Evolutionary conservation across 2,329 filamentous ascomycete species (phyloP).

Genomic region (Talaromyces sp.): DNA sequence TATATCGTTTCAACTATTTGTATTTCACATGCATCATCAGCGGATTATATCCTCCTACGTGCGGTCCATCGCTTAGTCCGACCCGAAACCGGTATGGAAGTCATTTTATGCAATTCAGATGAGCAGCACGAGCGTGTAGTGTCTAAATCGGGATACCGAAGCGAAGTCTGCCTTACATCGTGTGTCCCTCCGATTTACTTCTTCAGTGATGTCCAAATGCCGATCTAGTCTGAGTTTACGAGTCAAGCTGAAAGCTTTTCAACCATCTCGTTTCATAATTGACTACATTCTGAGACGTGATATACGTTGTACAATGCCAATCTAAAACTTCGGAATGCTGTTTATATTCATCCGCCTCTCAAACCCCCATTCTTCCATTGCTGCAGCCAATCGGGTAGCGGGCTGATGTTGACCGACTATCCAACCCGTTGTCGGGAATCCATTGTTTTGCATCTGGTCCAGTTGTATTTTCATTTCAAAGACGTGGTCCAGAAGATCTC

Average conservation of each 20-base stretch:
- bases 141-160: not conserved
- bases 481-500: slow-evolving; percentile 14
- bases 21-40: not conserved
- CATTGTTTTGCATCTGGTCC: slow-evolving; percentile 1
- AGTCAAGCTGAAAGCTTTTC: not conserved
- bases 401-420: slow-evolving; percentile 13
- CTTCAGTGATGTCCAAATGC: not conserved
- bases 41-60: not conserved
- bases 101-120: not conserved
- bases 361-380: not conserved
- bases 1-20: not conserved
- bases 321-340: slow-evolving; percentile 2
- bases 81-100: not conserved
- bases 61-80: not conserved
- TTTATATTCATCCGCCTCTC: slow-evolving; percentile 1
- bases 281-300: not conserved
- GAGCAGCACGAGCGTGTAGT: not conserved
- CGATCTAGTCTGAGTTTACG: not conserved
- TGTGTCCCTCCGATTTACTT: slow-evolving; percentile 9
- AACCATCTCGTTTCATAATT: not conserved
- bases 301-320: slow-evolving; percentile 10
- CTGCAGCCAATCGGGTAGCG: slow-evolving; percentile 13
- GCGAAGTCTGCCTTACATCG: not conserved
- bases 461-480: slow-evolving; percentile 9
- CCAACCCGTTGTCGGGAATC: not conserved